phyloP scores from a whole-genome alignment of 805 yeast genomes.

The Lipomyces sp. region DNA sequence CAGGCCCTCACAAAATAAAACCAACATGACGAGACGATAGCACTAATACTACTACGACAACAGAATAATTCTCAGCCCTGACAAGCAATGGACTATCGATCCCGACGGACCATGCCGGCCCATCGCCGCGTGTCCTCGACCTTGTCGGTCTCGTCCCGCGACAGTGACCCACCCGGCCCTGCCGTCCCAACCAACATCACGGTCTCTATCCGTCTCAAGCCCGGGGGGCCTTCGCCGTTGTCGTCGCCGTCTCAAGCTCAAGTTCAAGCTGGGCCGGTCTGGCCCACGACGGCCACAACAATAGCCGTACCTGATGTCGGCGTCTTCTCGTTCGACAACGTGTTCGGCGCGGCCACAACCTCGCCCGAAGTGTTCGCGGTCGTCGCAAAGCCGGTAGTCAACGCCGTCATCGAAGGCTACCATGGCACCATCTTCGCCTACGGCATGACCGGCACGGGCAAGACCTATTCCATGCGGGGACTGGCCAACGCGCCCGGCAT shows the following conservation, averaged over 20 bases:
- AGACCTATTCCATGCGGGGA: constrained; percentile 87
- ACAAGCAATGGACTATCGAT: neutral
- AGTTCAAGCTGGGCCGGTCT: neutral
- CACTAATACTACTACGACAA: neutral
- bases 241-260: neutral
- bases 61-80: no score
- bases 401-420: constrained; percentile 68
- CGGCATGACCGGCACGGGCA: constrained; percentile 94
- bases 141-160: neutral
- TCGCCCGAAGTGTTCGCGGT: constrained; percentile 60
- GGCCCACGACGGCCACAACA: constrained; percentile 25
- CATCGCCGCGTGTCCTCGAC: constrained; percentile 13
- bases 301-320: constrained; percentile 58
- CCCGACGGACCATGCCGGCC: constrained; percentile 2
- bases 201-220: constrained; percentile 32
- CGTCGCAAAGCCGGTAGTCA: constrained; percentile 59
- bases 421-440: constrained; percentile 83
- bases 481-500: constrained; percentile 66
- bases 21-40: no score
- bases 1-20: no score
- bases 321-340: constrained; percentile 76
- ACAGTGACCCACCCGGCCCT: neutral
- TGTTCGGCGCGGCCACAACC: constrained; percentile 55
- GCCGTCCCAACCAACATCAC: constrained; percentile 26
- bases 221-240: constrained; percentile 3